These are phyloP conservation scores for Exsudoporus frostii DNA, from an alignment of 768 basidiomycete species.

Conservation along the genomic window DNA sequence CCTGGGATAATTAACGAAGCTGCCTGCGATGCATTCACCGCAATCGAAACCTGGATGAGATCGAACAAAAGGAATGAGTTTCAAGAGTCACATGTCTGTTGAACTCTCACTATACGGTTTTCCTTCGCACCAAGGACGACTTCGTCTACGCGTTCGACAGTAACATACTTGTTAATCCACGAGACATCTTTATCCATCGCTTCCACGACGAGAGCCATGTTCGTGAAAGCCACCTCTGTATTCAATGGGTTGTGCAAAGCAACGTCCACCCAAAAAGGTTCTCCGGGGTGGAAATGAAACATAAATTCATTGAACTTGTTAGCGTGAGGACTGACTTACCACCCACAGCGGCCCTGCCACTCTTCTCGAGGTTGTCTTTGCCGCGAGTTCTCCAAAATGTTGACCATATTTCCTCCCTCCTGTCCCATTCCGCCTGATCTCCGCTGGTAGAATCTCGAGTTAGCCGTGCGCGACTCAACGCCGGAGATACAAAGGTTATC, in stretches of 20 bases:
- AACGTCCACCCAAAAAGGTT: slow-evolving; percentile 76
- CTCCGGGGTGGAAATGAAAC: slow-evolving; percentile 35
- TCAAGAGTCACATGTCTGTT: not conserved
- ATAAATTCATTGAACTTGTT: not conserved
- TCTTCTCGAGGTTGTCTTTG: slow-evolving; percentile 50
- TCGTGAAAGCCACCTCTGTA: slow-evolving; percentile 64
- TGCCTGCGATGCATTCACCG: slow-evolving; percentile 51
- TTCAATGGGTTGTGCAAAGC: slow-evolving; percentile 69
- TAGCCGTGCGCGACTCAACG: slow-evolving; percentile 56
- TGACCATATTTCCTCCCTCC: slow-evolving; percentile 63
- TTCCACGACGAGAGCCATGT: slow-evolving; percentile 57
- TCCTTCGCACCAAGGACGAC: slow-evolving; percentile 62
- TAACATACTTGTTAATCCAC: slow-evolving; percentile 40
- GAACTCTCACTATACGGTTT: slow-evolving; percentile 52
- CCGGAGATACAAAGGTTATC: slow-evolving; percentile 58
- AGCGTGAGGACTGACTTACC: slow-evolving; percentile 40
- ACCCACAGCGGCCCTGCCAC: slow-evolving; percentile 58
- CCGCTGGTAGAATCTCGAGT: slow-evolving; percentile 46
- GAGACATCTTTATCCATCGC: slow-evolving; percentile 29
- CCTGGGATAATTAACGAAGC: slow-evolving; percentile 55
- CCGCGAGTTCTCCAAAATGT: slow-evolving; percentile 55
- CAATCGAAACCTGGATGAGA: slow-evolving; percentile 53
- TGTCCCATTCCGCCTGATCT: slow-evolving; percentile 54
- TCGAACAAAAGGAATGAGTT: not conserved
- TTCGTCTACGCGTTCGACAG: slow-evolving; percentile 60